A percentile compares a stretch with the other conserved stretches of the same genome.
Evolutionary conservation across 1,139 yeast species (phyloP).

Genomic region (Yamadazyma conglobata): DNA sequence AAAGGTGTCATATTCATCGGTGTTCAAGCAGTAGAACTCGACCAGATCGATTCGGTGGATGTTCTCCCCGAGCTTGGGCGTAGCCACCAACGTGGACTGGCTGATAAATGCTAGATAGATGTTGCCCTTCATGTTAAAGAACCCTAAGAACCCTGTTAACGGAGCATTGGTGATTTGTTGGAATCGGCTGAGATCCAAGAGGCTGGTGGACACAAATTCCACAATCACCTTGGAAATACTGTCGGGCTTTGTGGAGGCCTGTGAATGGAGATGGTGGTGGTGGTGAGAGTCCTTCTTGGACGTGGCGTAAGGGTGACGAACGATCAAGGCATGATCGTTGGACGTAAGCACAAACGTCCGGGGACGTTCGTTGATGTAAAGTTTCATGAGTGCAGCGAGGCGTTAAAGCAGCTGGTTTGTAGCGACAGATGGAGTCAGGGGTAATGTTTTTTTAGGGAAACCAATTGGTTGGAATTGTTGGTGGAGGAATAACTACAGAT

Average conservation of each 20-base stretch:
- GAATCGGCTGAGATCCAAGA: slow-evolving; percentile 37
- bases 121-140: slow-evolving; percentile 51
- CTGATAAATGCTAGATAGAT: slow-evolving; percentile 59
- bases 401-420: no score
- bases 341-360: slow-evolving; percentile 53
- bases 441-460: no score
- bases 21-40: slow-evolving; percentile 60
- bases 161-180: slow-evolving; percentile 40
- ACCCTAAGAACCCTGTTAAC: slow-evolving; percentile 59
- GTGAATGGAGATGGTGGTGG: slow-evolving; percentile 6
- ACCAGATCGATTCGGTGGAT: slow-evolving; percentile 54
- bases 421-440: no score
- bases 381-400: no score
- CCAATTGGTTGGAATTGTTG: no score
- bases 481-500: no score
- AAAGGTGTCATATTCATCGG: slow-evolving; percentile 49
- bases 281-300: slow-evolving; percentile 24
- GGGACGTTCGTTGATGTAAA: slow-evolving; percentile 50
- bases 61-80: slow-evolving; percentile 52
- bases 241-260: slow-evolving; percentile 1
- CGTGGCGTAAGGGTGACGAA: slow-evolving; percentile 43
- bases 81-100: slow-evolving; percentile 53
- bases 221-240: slow-evolving; percentile 39
- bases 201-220: slow-evolving; percentile 42
- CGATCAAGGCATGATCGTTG: slow-evolving; percentile 45